phyloP scores from a whole-genome alignment of 805 yeast species.

The Saturnispora galanensis region DNA sequence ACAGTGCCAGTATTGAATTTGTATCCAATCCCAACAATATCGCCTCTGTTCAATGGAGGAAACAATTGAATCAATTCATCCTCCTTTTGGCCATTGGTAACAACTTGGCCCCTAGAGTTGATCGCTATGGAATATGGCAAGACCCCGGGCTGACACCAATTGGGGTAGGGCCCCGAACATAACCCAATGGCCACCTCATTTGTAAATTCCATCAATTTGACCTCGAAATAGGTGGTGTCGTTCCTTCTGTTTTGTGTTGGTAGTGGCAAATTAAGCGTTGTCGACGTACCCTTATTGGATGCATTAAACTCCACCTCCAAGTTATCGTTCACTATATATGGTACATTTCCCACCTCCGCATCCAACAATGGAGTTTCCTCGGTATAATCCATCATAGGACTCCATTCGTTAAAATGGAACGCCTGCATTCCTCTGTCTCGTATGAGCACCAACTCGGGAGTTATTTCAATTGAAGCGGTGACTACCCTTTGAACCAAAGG shows the following conservation, averaged over 20 bases:
- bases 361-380: slow-evolving; percentile 9
- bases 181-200: slow-evolving; percentile 52
- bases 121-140: slow-evolving; percentile 60
- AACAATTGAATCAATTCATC: slow-evolving; percentile 34
- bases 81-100: slow-evolving; percentile 41
- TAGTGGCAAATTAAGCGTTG: slow-evolving; percentile 25
- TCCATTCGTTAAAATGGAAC: slow-evolving; percentile 25
- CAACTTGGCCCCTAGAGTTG: slow-evolving; percentile 61
- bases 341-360: slow-evolving; percentile 6
- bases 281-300: slow-evolving; percentile 14
- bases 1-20: slow-evolving; percentile 38
- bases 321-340: slow-evolving; percentile 25
- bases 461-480: slow-evolving; percentile 15
- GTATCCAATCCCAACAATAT: slow-evolving; percentile 47
- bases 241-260: slow-evolving; percentile 29
- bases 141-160: slow-evolving; percentile 67
- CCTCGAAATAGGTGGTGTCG: slow-evolving; percentile 61
- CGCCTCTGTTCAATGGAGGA: slow-evolving; percentile 44
- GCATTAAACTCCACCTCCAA: slow-evolving; percentile 25
- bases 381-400: slow-evolving; percentile 20
- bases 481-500: background rate
- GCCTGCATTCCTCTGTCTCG: slow-evolving; percentile 28
- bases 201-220: slow-evolving; percentile 35
- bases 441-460: slow-evolving; percentile 23
- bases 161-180: slow-evolving; percentile 65